A percentile compares a stretch with the other conserved stretches of the same genome.
Conservation (phyloP, 2,329 filamentous ascomycete genomes). For the Clarireedia homoeocarpa region DNA sequence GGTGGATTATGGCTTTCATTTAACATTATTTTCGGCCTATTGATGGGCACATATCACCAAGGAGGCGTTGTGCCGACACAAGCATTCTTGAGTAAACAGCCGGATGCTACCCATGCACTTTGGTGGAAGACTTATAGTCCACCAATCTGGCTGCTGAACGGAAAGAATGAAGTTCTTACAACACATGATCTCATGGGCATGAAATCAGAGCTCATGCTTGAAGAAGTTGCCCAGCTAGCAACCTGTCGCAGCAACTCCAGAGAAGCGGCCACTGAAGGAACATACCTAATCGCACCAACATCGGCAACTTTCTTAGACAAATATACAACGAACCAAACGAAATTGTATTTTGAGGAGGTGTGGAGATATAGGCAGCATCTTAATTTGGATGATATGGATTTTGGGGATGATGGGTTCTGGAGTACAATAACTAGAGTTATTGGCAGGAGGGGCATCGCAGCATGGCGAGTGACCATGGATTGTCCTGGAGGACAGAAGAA, state of each 20-base stretch:
- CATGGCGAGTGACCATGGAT: conserved; percentile 51
- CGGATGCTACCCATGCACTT: conserved; percentile 54
- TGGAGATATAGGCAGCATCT: conserved; percentile 63
- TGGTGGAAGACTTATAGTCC: conserved; percentile 88
- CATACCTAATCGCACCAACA: conserved; percentile 64
- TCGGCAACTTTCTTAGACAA: conserved; percentile 64
- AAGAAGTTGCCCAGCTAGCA: conserved; percentile 49
- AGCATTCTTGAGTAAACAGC: conserved; percentile 62
- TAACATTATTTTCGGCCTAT: conserved; percentile 56
- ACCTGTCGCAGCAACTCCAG: conserved; percentile 53
- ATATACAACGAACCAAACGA: conserved; percentile 39
- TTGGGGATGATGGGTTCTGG: conserved; percentile 69
- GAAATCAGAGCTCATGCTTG: conserved; percentile 50
- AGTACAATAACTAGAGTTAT: conserved; percentile 61
- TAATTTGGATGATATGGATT: conserved; percentile 75
- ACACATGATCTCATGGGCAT: conserved; percentile 71
- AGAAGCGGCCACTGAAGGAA: conserved; percentile 51
- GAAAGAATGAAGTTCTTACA: conserved; percentile 62
- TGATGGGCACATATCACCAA: conserved; percentile 81
- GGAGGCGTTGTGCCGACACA: conserved; percentile 71
- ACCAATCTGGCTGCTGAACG: conserved; percentile 71
- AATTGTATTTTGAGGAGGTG: conserved; percentile 58
- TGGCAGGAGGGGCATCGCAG: conserved; percentile 51
- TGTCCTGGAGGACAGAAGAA: background rate
- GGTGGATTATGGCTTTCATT: conserved; percentile 58